Evolutionary conservation across 2,329 filamentous ascomycete genomes (phyloP), one percentile per base, ranked within the genome.

Genomic region (Thermomyces lanuginosus): DNA sequence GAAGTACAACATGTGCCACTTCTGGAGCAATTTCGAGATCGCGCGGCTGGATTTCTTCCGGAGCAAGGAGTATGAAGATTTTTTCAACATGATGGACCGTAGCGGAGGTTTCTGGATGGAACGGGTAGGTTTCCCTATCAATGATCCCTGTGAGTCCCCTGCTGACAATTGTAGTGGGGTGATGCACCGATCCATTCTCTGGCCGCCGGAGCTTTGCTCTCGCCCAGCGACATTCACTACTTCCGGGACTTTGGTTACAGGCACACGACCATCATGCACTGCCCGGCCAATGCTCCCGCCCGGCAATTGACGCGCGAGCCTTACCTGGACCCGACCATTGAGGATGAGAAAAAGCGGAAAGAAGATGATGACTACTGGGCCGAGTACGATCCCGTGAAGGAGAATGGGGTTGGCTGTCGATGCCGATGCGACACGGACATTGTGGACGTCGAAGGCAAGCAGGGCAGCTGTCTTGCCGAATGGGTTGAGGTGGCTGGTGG

Each of bases 11-110:
- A 98, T 98, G 89, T 98, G 89, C 53, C 89, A 98, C 62, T 98
- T 93, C 63, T 98, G 89, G 89, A 92, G 83, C 53, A 98, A 98
- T 54, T 98, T 98, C 41, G 89, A 98, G 56, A 98, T 98, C 58
- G 89, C 89, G 8, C 73, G 75, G 33, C 68, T 98, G 34, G 77
- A 81, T 58, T 98, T 83, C 72, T 95, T 95, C 69, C 73, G 89
- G 42, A 93, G 84, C 62, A 86, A 92, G 58, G 79, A 83, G 48
- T 98, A 98, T 51, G 78, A 92, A 43, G 89, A 93, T 39, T 98
- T 98, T 55, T 98, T 98, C 54, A 66, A 93, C 45, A 91, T 92
- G 77, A 93, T 98, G 86, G 89, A 98, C 51, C 75, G 76, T 36
- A 93, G 84, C 49, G 89, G 89, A 38, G 89, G 89, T 24, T 98